These are phyloP conservation scores for Mycena kentingensis DNA, from an alignment of 768 basidiomycete species.

Conservation along the genomic window DNA sequence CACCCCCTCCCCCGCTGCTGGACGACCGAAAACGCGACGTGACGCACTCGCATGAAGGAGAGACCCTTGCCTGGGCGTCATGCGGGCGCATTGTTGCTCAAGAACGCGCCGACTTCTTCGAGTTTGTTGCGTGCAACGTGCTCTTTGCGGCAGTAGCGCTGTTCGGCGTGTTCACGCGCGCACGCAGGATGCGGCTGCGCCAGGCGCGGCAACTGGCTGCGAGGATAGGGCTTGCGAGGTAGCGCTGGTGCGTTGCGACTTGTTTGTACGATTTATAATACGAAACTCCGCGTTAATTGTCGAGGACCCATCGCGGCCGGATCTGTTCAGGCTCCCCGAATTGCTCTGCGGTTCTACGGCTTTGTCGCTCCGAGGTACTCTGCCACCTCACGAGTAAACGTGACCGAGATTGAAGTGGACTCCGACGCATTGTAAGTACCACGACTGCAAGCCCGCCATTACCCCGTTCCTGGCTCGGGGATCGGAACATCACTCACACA, in stretches of 20 bases:
- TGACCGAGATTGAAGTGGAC: background rate
- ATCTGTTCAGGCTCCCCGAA: too few species aligned
- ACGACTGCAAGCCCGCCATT: slow-evolving; percentile 1
- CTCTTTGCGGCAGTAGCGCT: slow-evolving; percentile 69
- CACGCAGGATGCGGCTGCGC: slow-evolving; percentile 64
- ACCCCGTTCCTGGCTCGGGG: background rate
- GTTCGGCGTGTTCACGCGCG: slow-evolving; percentile 65
- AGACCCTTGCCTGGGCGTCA: slow-evolving; percentile 87
- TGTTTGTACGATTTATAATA: background rate
- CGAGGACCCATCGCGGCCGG: too few species aligned
- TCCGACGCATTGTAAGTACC: slow-evolving; percentile 9
- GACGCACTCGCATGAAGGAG: slow-evolving; percentile 38
- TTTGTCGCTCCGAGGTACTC: slow-evolving; percentile 2
- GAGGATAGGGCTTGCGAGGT: slow-evolving; percentile 73
- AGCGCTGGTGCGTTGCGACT: slow-evolving; percentile 23
- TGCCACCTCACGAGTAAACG: slow-evolving; percentile 5
- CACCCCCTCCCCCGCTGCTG: slow-evolving; percentile 2
- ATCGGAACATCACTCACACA: slow-evolving; percentile 2
- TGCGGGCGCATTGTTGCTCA: slow-evolving; percentile 82
- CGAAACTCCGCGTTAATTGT: too few species aligned
- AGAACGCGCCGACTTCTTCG: slow-evolving; percentile 87
- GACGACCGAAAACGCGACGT: slow-evolving; percentile 8
- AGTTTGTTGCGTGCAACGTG: slow-evolving; percentile 86
- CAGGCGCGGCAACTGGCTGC: slow-evolving; percentile 86
- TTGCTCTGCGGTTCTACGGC: too few species aligned